Evolutionary conservation across 495 filamentous ascomycete genomes (phyloP), one percentile per base, ranked within the genome.

Genomic region (Cryomyces antarcticus): DNA sequence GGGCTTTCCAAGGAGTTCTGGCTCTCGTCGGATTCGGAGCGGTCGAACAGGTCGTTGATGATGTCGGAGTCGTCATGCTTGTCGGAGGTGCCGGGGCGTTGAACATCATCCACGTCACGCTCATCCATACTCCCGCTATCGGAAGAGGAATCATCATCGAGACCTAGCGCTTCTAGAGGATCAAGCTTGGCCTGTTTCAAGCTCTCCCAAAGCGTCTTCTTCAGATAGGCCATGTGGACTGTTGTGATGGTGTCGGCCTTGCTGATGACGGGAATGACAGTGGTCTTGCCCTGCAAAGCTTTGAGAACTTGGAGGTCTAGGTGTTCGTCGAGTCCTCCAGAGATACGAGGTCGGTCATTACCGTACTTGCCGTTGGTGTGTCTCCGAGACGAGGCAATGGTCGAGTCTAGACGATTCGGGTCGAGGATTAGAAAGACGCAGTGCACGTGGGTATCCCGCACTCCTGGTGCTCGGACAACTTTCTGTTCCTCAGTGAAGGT

Each of bases 401-500:
- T 93, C 40, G 75, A 66, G 53, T 92, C 85, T 29, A 97, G 73
- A 35, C 82, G 80, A 13, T 77, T 71, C 7, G 89, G 89, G 56
- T 97, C 89, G 41, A 97, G 74, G 37, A 97, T 67, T 42, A 94
- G 66, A 59, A 97, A 93, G 44, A 86, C 89, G 44, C 84, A 92
- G 57, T 97, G 89, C 51, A 97, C 89, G 59, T 97, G 89, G 37
- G 88, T 93, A 67, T 97, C 89, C 51, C 82, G 82, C 52, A 82
- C 80, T 47, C 87, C 89, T 13, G 89, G 86, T 41, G 87, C 82
- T 49, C 89, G 79, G 39, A 93, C 65, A 31, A 97, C 87, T 66
- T 94, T 95, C 71, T 92, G 93, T 68, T 97, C 89, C 62, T 97
- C 89, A 31, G 75, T 78, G 57, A 96, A 87, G 0, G 89, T 96